phyloP scores from a whole-genome alignment of 768 basidiomycete species.

The Thelephora ganbajun region DNA sequence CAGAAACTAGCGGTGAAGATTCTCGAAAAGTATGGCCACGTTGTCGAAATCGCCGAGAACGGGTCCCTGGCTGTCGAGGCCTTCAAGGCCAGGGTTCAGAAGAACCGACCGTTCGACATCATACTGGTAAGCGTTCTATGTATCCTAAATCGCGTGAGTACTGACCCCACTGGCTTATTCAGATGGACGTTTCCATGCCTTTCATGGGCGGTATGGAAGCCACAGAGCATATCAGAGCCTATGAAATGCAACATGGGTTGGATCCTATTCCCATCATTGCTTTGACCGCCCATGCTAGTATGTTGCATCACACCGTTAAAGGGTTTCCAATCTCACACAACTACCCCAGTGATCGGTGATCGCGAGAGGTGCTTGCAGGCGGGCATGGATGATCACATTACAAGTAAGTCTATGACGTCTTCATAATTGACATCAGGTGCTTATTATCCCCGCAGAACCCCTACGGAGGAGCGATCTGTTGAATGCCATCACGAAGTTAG shows the following conservation, averaged over 20 bases:
- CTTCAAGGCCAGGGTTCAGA: conserved; percentile 65
- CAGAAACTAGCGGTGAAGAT: conserved; percentile 96
- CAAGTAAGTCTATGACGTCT: conserved; percentile 36
- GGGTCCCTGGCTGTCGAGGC: conserved; percentile 88
- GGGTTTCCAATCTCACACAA: conserved; percentile 3
- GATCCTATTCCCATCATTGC: conserved; percentile 85
- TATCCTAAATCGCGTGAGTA: background rate
- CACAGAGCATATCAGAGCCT: conserved; percentile 79
- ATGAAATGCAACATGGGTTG: conserved; percentile 61
- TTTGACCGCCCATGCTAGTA: conserved; percentile 92
- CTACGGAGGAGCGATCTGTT: conserved; percentile 65
- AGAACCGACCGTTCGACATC: conserved; percentile 73
- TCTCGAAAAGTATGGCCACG: conserved; percentile 89
- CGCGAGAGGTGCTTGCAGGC: conserved; percentile 62
- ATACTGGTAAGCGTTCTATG: conserved; percentile 55
- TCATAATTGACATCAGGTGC: background rate
- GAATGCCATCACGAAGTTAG: conserved; percentile 73
- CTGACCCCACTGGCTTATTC: conserved; percentile 2
- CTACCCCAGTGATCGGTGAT: conserved; percentile 69
- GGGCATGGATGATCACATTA: conserved; percentile 78
- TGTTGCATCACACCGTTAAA: conserved; percentile 20
- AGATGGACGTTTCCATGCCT: conserved; percentile 99
- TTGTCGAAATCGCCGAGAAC: conserved; percentile 95
- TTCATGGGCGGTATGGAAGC: conserved; percentile 99
- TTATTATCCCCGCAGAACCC: conserved; percentile 39